A percentile compares a stretch with the other conserved stretches of the same genome.
Conservation (phyloP, 1,284 basidiomycete species). For the Austroboletus novae-zelandiae region DNA sequence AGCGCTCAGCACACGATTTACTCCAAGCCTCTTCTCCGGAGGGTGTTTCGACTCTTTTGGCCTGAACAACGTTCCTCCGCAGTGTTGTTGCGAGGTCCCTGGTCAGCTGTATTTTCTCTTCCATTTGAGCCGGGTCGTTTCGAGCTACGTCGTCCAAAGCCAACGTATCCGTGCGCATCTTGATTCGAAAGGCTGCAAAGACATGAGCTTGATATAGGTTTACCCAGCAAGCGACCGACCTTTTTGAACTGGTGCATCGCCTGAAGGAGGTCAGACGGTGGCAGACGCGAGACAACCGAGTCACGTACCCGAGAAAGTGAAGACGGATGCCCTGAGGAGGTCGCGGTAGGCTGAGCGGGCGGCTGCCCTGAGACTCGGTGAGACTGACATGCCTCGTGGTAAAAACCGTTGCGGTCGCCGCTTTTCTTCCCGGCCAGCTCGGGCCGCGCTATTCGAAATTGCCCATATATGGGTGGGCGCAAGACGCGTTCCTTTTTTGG, state of each 20-base stretch:
- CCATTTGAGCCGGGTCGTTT: slow-evolving; percentile 47
- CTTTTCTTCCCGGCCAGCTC: slow-evolving; percentile 14
- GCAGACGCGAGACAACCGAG: not conserved
- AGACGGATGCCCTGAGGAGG: slow-evolving; percentile 59
- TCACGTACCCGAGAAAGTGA: slow-evolving; percentile 60
- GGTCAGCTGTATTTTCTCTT: slow-evolving; percentile 53
- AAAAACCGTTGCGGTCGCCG: not conserved
- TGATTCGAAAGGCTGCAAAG: slow-evolving; percentile 59
- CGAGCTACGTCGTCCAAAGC: slow-evolving; percentile 42
- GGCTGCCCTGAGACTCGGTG: slow-evolving; percentile 44
- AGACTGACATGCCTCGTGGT: slow-evolving; percentile 40
- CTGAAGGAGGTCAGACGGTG: slow-evolving; percentile 31
- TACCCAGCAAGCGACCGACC: slow-evolving; percentile 36
- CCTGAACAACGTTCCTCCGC: slow-evolving; percentile 73
- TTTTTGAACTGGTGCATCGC: slow-evolving; percentile 52
- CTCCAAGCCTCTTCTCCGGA: slow-evolving; percentile 53
- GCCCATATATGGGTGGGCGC: slow-evolving; percentile 34
- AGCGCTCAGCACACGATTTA: slow-evolving; percentile 31
- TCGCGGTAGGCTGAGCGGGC: slow-evolving; percentile 72
- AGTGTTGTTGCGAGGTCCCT: slow-evolving; percentile 66
- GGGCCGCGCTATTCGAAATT: slow-evolving; percentile 28
- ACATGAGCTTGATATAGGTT: slow-evolving; percentile 7
- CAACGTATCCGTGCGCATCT: slow-evolving; percentile 53
- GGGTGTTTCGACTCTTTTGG: slow-evolving; percentile 37
- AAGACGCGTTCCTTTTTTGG: slow-evolving; percentile 43